A percentile compares a stretch with the other conserved stretches of the same genome.
These are phyloP conservation scores for Calonectria hongkongensis DNA, from an alignment of 2,329 filamentous ascomycete species.

Conservation along the genomic window DNA sequence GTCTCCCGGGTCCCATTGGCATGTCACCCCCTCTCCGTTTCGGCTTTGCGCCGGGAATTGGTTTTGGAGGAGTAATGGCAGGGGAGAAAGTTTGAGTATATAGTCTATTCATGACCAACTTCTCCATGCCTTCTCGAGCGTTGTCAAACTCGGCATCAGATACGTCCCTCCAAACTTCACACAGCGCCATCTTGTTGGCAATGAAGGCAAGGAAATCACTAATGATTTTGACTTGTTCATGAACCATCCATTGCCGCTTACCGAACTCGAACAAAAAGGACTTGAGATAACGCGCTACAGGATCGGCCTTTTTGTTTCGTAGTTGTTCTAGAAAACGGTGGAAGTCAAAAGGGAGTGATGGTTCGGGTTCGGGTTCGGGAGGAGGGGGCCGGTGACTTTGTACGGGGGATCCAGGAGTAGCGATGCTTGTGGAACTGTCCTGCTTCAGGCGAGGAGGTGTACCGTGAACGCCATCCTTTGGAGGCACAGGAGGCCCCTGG, in stretches of 20 bases:
- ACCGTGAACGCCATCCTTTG: slow-evolving; percentile 73
- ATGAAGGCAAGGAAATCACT: slow-evolving; percentile 97
- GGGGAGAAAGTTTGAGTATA: slow-evolving; percentile 98
- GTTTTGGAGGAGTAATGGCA: slow-evolving; percentile 88
- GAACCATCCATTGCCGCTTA: slow-evolving; percentile 99
- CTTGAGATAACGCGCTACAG: slow-evolving; percentile 94
- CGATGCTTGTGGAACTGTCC: slow-evolving; percentile 58
- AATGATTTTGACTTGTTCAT: slow-evolving; percentile 99
- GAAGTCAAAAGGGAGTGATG: slow-evolving; percentile 94
- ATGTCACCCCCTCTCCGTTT: slow-evolving; percentile 81
- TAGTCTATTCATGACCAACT: slow-evolving; percentile 97
- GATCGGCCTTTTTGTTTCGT: slow-evolving; percentile 97
- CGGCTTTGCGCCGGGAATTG: slow-evolving; percentile 80
- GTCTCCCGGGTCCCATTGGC: slow-evolving; percentile 85
- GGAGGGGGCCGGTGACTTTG: slow-evolving; percentile 79
- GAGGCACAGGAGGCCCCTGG: slow-evolving; percentile 74
- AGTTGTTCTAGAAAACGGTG: slow-evolving; percentile 97
- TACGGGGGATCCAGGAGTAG: slow-evolving; percentile 67
- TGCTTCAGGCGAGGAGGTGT: slow-evolving; percentile 62
- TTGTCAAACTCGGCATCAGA: slow-evolving; percentile 99
- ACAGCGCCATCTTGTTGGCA: slow-evolving; percentile 97
- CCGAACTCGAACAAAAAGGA: slow-evolving; percentile 96
- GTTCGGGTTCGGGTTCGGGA: slow-evolving; percentile 86
- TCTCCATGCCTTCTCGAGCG: slow-evolving; percentile 98
- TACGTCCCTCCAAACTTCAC: slow-evolving; percentile 96